Base-by-base conservation (phyloP, 2,329 filamentous ascomycete species). In the Xylaria sp. region DNA sequence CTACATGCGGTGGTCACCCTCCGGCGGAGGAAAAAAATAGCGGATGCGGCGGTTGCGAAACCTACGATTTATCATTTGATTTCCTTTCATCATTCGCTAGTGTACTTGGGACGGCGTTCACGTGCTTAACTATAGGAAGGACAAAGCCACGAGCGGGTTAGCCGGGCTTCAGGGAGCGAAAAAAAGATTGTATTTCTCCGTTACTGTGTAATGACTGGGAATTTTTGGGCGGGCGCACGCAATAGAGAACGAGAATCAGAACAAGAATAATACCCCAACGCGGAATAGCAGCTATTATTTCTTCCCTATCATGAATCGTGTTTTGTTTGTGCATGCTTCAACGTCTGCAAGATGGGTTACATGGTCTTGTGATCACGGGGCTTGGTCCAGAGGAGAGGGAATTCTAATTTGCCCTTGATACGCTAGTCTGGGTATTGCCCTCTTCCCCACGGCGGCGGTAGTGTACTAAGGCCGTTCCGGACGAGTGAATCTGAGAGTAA, bases 271-370 rank as follows among this genome's bases (percentile, higher is more conserved):
- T 57, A 64, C 61, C 66, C 36, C 9, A 62, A 31, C 17, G 54
- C 9, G 46, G 42, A 68, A 65, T 65, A 65, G 48, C 31, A 65
- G 36, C 31, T 36, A 48, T n/a, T 33, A 17, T 9, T 53, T 57
- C 7, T 42, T 42, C 10, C 31, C 23, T 33, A 46, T 38, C 7
- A 15, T 42, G 36, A 23, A 38, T 68, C 15, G 58, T 23, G 31
- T 59, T 64, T 53, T 31, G 44, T 31, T 60, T 54, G 58, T 67
- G 65, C 65, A 65, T 74, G 68, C 69, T 38, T 72, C 66, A 56
- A 65, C 63, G 48, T 69, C 59, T 66, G 63, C 59, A 57, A 56
- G 63, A 60, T 66, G 59, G 67, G 67, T 69, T 66, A 66, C 67
- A 69, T 69, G 46, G 67, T 63, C 56, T 42, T 49, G 46, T 66